A percentile compares a stretch with the other conserved stretches of the same genome.
Evolutionary conservation across 2,329 filamentous ascomycete genomes (phyloP).

Genomic region (Ophiocordyceps robertsii): DNA sequence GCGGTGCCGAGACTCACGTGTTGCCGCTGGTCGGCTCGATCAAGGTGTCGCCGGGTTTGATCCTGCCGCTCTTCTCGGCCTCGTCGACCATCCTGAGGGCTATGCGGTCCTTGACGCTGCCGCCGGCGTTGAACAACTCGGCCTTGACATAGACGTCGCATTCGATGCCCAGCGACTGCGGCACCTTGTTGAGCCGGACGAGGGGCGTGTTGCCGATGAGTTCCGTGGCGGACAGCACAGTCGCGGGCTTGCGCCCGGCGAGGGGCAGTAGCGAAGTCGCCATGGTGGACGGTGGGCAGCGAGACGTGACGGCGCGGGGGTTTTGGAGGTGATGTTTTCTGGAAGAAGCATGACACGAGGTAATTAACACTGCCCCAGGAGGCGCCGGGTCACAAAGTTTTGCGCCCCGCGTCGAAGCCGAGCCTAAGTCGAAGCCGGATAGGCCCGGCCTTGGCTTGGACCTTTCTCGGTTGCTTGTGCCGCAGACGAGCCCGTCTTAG

Average conservation of each 20-base stretch:
- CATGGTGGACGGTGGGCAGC: slow-evolving; percentile 4
- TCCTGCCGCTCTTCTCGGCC: slow-evolving; percentile 79
- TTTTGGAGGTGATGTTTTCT: not conserved
- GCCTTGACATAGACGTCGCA: slow-evolving; percentile 83
- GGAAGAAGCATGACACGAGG: not conserved
- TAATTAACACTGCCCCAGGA: too few relatives aligned
- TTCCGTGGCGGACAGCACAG: slow-evolving; percentile 55
- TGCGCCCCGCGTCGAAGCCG: too few relatives aligned
- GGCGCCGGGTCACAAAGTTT: too few relatives aligned
- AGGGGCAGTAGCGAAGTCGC: slow-evolving; percentile 12
- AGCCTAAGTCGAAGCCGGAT: too few relatives aligned
- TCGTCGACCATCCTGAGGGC: slow-evolving; percentile 95
- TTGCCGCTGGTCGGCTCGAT: slow-evolving; percentile 98
- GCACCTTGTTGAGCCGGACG: slow-evolving; percentile 84
- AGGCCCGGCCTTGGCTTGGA: too few relatives aligned
- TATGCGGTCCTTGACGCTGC: slow-evolving; percentile 90
- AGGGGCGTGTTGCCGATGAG: slow-evolving; percentile 95
- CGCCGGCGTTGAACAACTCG: slow-evolving; percentile 87
- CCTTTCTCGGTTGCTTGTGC: too few relatives aligned
- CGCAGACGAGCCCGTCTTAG: too few relatives aligned
- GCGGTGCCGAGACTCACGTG: slow-evolving; percentile 35
- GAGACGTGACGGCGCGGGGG: not conserved
- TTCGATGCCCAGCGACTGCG: slow-evolving; percentile 78
- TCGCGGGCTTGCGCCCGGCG: slow-evolving; percentile 18
- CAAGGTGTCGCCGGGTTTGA: slow-evolving; percentile 92